Evolutionary conservation across 2,329 filamentous ascomycete species (phyloP).

Genomic region (Fusarium illudens): DNA sequence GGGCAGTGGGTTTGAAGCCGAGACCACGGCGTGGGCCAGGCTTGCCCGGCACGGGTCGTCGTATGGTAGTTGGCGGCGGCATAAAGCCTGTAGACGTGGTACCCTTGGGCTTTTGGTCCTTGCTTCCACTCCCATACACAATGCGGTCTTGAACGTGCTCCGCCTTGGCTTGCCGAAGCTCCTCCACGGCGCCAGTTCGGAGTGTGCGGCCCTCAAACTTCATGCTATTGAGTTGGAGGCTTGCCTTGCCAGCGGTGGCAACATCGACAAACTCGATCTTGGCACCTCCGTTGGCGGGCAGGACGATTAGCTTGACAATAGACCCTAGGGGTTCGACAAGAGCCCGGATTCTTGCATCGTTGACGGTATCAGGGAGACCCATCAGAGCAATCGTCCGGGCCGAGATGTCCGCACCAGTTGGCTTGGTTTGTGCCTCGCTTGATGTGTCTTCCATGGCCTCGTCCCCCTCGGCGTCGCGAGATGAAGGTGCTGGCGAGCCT

Average conservation of each 20-base stretch:
- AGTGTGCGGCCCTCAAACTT: conserved; percentile 64
- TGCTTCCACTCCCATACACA: conserved; percentile 44
- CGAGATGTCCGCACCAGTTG: conserved; percentile 59
- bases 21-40: conserved; percentile 53
- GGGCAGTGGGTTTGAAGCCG: conserved; percentile 50
- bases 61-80: conserved; percentile 54
- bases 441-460: conserved; percentile 48
- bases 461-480: conserved; percentile 50
- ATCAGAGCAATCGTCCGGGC: conserved; percentile 82
- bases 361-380: conserved; percentile 90
- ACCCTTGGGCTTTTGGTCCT: conserved; percentile 36
- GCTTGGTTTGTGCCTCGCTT: conserved; percentile 36
- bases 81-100: conserved; percentile 48
- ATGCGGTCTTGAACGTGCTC: conserved; percentile 48
- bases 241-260: conserved; percentile 75
- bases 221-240: conserved; percentile 64
- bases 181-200: conserved; percentile 61
- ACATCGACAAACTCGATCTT: conserved; percentile 82
- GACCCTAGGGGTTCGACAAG: conserved; percentile 75
- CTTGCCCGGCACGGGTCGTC: conserved; percentile 54
- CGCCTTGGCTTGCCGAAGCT: conserved; percentile 62
- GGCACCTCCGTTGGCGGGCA: conserved; percentile 84
- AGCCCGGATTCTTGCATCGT: conserved; percentile 80
- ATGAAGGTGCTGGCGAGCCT: conserved; percentile 48
- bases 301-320: conserved; percentile 78